Base-by-base conservation (phyloP, 768 basidiomycete species). In the Lactarius hatsudake region DNA sequence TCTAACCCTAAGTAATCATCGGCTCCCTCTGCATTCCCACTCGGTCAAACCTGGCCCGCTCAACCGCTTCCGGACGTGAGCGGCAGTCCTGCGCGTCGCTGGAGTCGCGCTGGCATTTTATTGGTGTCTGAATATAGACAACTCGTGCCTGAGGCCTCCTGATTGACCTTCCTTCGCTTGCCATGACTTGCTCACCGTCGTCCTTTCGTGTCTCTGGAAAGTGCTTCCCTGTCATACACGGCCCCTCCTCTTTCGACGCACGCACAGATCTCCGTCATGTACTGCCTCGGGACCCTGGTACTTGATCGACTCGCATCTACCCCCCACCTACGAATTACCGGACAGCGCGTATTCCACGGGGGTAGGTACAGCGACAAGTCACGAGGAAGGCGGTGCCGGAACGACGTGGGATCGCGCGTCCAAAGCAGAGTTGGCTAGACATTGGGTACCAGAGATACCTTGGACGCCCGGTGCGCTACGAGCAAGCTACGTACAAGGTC, bases 311-410 rank as follows among this genome's bases (percentile, higher is more conserved):
- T 58, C 58, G 28, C 28, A 54, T 36, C 66, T 48, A 26, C 43
- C 43, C 55, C 8, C n/a, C 58, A 63, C 59, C 42, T 54, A 45
- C 59, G 43, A 59, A 63, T 60, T 45, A n/a, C 53, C 61, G 32
- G 66, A 38, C 36, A 38, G 36, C 36, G 36, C 32, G 26, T 55
- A 67, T 67, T 60, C 53, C 58, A 43, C 13, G 12, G 51, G 53
- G 61, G 51, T 34, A 57, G 43, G 42, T 61, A 28, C 42, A 38
- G 32, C 58, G 53, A 60, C n/a, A 53, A 40, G 66, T 26, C 3
- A 68, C 56, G 66, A 60, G 66, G 68, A 68, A 69, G 66, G 68
- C 62, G 42, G 65, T 56, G 61, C 68, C 68, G 66, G 65, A 66
- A 69, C 57, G 61, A 62, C 15, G 62, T 59, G 65, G 59, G 51